A percentile compares a stretch with the other conserved stretches of the same genome.
Conservation (phyloP, 257 asterid genomes). For the Solanum arcanum region DNA sequence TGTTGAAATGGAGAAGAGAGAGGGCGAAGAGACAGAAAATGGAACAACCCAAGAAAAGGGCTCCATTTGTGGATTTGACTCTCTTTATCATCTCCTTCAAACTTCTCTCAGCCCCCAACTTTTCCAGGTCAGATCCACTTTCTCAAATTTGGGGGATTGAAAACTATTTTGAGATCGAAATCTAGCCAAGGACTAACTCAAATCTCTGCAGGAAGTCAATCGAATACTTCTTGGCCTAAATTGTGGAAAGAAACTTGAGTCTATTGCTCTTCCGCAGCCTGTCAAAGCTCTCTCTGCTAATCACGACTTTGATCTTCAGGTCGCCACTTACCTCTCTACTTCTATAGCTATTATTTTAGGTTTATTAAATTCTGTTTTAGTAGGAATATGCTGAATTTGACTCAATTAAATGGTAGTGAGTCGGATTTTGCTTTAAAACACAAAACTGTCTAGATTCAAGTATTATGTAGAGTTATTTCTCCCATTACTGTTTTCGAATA, state of each 20-base stretch:
- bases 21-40: slow-evolving; percentile 20
- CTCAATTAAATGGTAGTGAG: not conserved
- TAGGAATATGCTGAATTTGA: not conserved
- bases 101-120: slow-evolving; percentile 60
- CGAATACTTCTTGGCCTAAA: slow-evolving; percentile 74
- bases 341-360: not conserved
- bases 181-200: not conserved
- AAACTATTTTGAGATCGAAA: not conserved
- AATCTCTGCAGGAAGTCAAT: slow-evolving; percentile 51
- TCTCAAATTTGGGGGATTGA: not conserved
- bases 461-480: not conserved
- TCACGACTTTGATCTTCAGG: slow-evolving; percentile 88
- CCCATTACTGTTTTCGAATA: not conserved
- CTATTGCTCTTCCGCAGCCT: slow-evolving; percentile 34
- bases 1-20: slow-evolving; percentile 37
- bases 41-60: slow-evolving; percentile 20
- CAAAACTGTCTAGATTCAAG: not conserved
- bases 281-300: slow-evolving; percentile 49
- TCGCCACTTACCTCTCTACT: not conserved
- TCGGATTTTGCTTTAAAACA: not conserved
- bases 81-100: slow-evolving; percentile 71
- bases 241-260: slow-evolving; percentile 59
- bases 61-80: slow-evolving; percentile 78
- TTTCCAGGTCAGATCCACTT: slow-evolving; percentile 42
- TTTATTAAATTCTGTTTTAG: not conserved